Base-by-base conservation (phyloP, 2,329 filamentous ascomycete genomes). In the Chaetomium sp. region DNA sequence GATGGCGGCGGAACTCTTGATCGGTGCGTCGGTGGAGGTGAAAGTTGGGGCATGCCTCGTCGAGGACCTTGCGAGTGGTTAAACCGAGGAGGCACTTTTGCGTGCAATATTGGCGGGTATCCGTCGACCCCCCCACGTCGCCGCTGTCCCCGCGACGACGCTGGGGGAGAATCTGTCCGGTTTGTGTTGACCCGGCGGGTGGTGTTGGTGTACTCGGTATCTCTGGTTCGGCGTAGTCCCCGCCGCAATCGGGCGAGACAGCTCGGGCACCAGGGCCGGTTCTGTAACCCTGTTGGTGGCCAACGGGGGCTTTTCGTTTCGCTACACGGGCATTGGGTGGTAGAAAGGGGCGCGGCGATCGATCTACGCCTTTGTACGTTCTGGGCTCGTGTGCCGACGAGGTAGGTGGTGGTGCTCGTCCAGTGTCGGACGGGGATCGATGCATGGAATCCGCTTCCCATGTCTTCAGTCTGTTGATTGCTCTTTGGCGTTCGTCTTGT, bases 41-140 rank as follows among this genome's bases (percentile, higher is more conserved):
- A 6, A 38, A 12, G 5, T 48, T 48, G n/a, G 46, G 46, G 10
- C 46, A 75, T 4, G 57, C 27, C 43, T 55, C 27, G 56, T 75
- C 70, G 11, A 74, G 66, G 2, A 56, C 32, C 7, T 59, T 58
- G 38, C 67, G 62, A 6, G 59, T 57, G 8, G 67, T 59, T 36
- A 76, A 61, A 12, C 71, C 71, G 9, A 68, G 62, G 14, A 76
- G 65, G 61, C 72, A 75, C 42, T 65, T 65, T 27, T 74, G 68
- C 1, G 71, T 72, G 61, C 70, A 76, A 59, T 74, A 74, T 42
- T 56, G 55, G 46, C 54, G 47, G 37, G 37, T 51, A 6, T 37
- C 11, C 8, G 48, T 19, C 12, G 36, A 47, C 27, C 50, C 14
- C 27, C 49, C 49, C 49, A 14, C 19, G 14, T 43, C 19, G 34